Percentiles rank a stretch among this genome's conserved stretches.
Conservation (phyloP, 2,329 filamentous ascomycete species). For the Aciculosporium take region DNA sequence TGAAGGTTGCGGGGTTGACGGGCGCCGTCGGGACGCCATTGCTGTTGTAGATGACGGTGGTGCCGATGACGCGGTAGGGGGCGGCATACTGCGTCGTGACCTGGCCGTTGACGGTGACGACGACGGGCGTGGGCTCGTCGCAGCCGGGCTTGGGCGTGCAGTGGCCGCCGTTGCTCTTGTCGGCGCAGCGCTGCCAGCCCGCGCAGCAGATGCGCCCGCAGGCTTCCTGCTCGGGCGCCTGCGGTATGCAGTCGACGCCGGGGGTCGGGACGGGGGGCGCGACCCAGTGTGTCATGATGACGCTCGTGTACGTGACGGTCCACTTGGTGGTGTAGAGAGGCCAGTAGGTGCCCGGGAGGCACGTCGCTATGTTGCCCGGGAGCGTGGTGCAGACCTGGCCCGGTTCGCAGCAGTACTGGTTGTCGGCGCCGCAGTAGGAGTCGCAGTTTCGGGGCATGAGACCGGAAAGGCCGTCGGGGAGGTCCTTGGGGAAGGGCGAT, state of each 20-base stretch:
- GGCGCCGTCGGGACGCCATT: constrained; percentile 32
- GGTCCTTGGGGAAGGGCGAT: constrained; percentile 35
- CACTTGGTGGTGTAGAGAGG: constrained; percentile 39
- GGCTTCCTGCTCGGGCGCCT: constrained; percentile 38
- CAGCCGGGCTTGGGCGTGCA: constrained; percentile 41
- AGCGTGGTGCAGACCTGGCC: constrained; percentile 37
- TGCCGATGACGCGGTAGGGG: constrained; percentile 38
- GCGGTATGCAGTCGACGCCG: constrained; percentile 35
- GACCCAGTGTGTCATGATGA: constrained; percentile 35
- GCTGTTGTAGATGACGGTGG: constrained; percentile 38
- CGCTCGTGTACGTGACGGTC: constrained; percentile 49
- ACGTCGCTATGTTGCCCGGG: constrained; percentile 34
- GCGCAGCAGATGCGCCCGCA: constrained; percentile 61
- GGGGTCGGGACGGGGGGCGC: constrained; percentile 30
- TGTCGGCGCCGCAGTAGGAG: constrained; percentile 38
- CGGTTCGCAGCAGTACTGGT: constrained; percentile 39
- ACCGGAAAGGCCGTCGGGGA: constrained; percentile 33
- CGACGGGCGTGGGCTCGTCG: constrained; percentile 26
- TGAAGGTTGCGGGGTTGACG: constrained; percentile 38
- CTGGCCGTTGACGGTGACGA: constrained; percentile 30
- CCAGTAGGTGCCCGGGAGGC: constrained; percentile 22
- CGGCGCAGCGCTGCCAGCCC: constrained; percentile 52
- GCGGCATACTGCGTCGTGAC: constrained; percentile 42
- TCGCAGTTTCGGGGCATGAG: constrained; percentile 36
- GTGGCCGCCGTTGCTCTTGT: constrained; percentile 26